Evolutionary conservation across 805 yeast genomes (phyloP).

Genomic region (Wickerhamomyces queroliae): DNA sequence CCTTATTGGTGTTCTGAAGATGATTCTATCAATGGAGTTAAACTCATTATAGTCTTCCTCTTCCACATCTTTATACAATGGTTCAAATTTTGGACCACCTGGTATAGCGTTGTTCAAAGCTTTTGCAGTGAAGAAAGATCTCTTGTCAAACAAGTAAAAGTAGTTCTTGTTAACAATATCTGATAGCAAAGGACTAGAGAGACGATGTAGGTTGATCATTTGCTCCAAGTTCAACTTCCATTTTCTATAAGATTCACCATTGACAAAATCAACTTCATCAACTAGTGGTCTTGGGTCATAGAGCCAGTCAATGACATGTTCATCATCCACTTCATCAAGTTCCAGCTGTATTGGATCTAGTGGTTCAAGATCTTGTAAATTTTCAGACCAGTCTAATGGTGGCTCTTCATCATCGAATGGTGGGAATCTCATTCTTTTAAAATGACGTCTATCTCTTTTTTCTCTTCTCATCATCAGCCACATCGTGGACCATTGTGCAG

Average conservation of each 20-base stretch:
- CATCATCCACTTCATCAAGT: slow-evolving; percentile 59
- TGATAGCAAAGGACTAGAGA: slow-evolving; percentile 67
- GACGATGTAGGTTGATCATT: slow-evolving; percentile 59
- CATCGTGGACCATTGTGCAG: slow-evolving; percentile 92
- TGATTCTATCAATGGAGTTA: slow-evolving; percentile 81
- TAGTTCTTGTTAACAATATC: slow-evolving; percentile 48
- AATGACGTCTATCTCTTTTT: slow-evolving; percentile 83
- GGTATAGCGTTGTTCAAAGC: slow-evolving; percentile 84
- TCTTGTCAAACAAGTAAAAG: slow-evolving; percentile 67
- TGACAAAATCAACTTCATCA: slow-evolving; percentile 49
- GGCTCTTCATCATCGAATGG: slow-evolving; percentile 98
- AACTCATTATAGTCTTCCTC: slow-evolving; percentile 83
- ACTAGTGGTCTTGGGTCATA: slow-evolving; percentile 71
- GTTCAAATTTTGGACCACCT: slow-evolving; percentile 96
- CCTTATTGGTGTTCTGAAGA: slow-evolving; percentile 68
- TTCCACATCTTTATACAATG: slow-evolving; percentile 61
- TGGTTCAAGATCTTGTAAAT: slow-evolving; percentile 66
- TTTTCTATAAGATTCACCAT: slow-evolving; percentile 70
- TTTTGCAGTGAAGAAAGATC: slow-evolving; percentile 85
- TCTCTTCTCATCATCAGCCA: slow-evolving; percentile 95
- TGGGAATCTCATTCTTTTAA: slow-evolving; percentile 90
- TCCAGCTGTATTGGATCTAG: slow-evolving; percentile 66
- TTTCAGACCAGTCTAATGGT: slow-evolving; percentile 77
- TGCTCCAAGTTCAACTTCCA: slow-evolving; percentile 63
- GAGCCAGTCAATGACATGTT: slow-evolving; percentile 64